Evolutionary conservation across 768 basidiomycete species (phyloP).

Genomic region (Tubosaeta sp.): DNA sequence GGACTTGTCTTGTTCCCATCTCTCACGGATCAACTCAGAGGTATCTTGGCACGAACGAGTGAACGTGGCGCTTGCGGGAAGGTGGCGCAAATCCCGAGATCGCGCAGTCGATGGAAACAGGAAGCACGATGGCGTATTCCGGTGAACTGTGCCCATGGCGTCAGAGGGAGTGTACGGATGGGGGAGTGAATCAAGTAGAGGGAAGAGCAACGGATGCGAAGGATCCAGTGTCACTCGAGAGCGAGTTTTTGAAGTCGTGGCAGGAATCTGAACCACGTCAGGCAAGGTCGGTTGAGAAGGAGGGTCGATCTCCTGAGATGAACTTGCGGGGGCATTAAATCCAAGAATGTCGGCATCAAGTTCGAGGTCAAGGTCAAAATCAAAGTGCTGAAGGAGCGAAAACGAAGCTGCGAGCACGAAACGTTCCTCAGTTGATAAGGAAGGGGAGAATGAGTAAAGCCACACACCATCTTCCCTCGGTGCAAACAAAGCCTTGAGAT

Average conservation of each 20-base stretch:
- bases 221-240: slow-evolving; percentile 42
- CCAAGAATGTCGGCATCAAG: slow-evolving; percentile 53
- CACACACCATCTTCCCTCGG: slow-evolving; percentile 36
- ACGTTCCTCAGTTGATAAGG: not conserved
- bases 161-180: slow-evolving; percentile 10
- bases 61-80: slow-evolving; percentile 18
- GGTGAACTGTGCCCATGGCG: not conserved
- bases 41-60: slow-evolving; percentile 22
- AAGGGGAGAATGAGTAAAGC: not conserved
- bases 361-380: slow-evolving; percentile 70
- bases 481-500: slow-evolving; percentile 59
- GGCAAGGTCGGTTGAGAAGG: slow-evolving; percentile 3
- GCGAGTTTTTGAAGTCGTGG: slow-evolving; percentile 6
- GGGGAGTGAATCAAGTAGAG: slow-evolving; percentile 31
- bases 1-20: slow-evolving; percentile 68
- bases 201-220: slow-evolving; percentile 62
- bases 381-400: slow-evolving; percentile 71
- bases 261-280: not conserved
- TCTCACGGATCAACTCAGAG: slow-evolving; percentile 48
- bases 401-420: slow-evolving; percentile 47
- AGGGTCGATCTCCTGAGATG: not conserved
- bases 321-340: slow-evolving; percentile 12
- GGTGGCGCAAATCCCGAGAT: slow-evolving; percentile 48
- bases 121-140: slow-evolving; percentile 19
- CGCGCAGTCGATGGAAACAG: slow-evolving; percentile 33